Evolutionary conservation across 306 rosid species (phyloP), one percentile per base, ranked within the genome.

Genomic region (Cucumis hystrix): DNA sequence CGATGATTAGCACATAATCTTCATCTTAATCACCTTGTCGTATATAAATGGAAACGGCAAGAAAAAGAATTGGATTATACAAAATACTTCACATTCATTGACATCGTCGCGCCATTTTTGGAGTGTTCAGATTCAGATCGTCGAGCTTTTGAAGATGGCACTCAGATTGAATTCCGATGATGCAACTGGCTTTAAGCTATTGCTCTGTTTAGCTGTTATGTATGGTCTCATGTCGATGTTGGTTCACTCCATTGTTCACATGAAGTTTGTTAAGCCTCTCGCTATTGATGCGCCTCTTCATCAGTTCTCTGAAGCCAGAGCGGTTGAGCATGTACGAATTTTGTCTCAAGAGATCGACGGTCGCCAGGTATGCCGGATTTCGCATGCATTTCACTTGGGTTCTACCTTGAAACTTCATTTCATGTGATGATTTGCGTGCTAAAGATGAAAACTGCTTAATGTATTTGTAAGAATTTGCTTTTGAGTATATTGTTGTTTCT

Each of bases 281-380:
- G 86, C 52, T 40, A 45, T 61, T 71, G 87, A 92, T 54, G 99
- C 97, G 21, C 99, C 99, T 33, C 88, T 84, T 45, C 83, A 91
- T 85, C 93, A 83, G 15, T 95, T 96, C 83, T 96, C 99, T 1
- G 99, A 92, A 83, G 98, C 83, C 33, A 86, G 99, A 83, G 90
- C 99, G 33, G 59, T 92, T 43, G 78, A 91, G 43, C 99, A 96
- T 21, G 85, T 96, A 15, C 92, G 97, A 12, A 37, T 88, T 11
- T 78, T 96, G 87, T 78, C 99, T 56, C 77, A 96, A 49, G 96
- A 92, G 82, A 96, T 96, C 89, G 87, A 83, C n/a, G 96, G 97
- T 65, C 98, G 98, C 79, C 99, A 96, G 78, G 97, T 93, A 74
- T 30, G 67, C 41, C 12, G 21, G 65, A n/a, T 16, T 33, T 60